phyloP scores from a whole-genome alignment of 139 green algal species.

The Chlorella sp. region DNA sequence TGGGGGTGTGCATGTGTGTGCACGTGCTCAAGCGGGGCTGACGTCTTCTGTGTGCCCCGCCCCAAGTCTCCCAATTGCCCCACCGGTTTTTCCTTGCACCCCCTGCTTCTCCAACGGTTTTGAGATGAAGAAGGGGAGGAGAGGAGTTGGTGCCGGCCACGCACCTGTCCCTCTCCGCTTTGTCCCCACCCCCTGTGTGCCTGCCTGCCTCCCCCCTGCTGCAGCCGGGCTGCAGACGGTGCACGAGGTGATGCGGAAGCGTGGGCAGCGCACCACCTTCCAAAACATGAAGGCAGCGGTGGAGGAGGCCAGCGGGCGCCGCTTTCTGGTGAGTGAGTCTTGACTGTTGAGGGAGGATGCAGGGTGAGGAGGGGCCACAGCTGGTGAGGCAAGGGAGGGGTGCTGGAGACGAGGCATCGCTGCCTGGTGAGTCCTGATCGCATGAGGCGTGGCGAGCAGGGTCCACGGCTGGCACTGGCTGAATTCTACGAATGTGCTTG shows the following conservation, averaged over 20 bases:
- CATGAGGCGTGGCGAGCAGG: neutral
- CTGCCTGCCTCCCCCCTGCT: neutral
- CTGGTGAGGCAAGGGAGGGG: no score
- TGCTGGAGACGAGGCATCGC: no score
- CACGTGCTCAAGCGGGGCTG: neutral
- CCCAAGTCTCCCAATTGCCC: no score
- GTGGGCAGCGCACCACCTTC: constrained; percentile 40
- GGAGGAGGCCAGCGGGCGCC: constrained; percentile 36
- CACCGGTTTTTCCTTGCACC: no score
- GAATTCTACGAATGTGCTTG: no score
- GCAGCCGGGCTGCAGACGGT: constrained; percentile 40
- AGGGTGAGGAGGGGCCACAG: no score
- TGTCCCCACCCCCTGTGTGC: neutral
- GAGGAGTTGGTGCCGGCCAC: no score
- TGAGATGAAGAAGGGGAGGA: no score
- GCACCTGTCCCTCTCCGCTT: neutral
- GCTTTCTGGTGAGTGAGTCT: constrained; percentile 36
- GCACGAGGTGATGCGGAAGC: constrained; percentile 36
- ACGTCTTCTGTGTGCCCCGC: neutral
- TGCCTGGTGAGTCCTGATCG: neutral
- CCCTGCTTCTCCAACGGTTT: no score
- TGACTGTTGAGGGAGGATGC: neutral
- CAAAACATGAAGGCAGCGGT: constrained; percentile 36
- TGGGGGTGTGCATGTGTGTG: no score
- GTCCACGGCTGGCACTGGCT: no score